These are phyloP conservation scores for Xylariaceae sp. DNA, from an alignment of 2,329 filamentous ascomycete genomes.

Conservation along the genomic window DNA sequence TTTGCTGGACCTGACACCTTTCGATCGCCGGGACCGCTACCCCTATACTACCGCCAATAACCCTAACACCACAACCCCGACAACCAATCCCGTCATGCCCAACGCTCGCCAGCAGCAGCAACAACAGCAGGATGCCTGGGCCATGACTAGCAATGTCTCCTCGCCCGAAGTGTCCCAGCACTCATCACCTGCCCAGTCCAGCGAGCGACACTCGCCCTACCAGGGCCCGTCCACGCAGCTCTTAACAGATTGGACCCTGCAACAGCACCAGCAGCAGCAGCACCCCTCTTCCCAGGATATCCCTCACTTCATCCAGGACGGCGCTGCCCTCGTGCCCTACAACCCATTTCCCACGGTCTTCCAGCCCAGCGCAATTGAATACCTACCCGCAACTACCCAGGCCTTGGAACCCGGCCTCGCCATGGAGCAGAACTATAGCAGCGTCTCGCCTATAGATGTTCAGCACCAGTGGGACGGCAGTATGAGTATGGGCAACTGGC, in stretches of 20 bases:
- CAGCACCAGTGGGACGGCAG: constrained; percentile 50
- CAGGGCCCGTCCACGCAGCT: constrained; percentile 43
- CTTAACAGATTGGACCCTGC: constrained; percentile 60
- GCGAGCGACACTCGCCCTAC: constrained; percentile 54
- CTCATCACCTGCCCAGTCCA: constrained; percentile 45
- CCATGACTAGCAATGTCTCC: constrained; percentile 44
- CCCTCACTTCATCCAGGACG: constrained; percentile 54
- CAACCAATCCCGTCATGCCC: constrained; percentile 35
- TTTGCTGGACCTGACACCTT: constrained; percentile 57
- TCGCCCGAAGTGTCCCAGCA: constrained; percentile 47
- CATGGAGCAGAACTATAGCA: constrained; percentile 60
- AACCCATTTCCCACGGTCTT: constrained; percentile 48
- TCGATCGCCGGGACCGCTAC: constrained; percentile 56
- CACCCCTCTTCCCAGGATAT: constrained; percentile 44
- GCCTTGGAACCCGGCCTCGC: constrained; percentile 58
- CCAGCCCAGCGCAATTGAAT: constrained; percentile 56
- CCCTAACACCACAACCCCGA: constrained; percentile 40
- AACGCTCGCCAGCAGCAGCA: constrained; percentile 36
- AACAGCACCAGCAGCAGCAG: constrained; percentile 50
- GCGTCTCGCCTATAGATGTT: constrained; percentile 54
- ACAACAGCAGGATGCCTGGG: constrained; percentile 43
- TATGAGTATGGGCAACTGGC: constrained; percentile 67
- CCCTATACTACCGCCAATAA: no score
- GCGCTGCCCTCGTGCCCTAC: constrained; percentile 50
- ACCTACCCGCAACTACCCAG: constrained; percentile 60